Evolutionary conservation across 352 stramenopile genomes (phyloP).

Genomic region (Peronospora belbahrii): DNA sequence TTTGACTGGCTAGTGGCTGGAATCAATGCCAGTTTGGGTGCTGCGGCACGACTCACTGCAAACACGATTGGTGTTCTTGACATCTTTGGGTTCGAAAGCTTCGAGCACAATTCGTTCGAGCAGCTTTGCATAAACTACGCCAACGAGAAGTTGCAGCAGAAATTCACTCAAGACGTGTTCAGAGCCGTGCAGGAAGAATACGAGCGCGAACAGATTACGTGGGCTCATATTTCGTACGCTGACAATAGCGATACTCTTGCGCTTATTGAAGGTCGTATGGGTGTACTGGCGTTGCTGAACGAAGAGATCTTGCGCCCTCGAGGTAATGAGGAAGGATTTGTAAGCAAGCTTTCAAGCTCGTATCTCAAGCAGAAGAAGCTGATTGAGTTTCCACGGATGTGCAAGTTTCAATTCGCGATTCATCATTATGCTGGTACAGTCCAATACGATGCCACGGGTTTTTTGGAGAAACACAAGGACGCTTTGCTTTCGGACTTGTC

Average conservation of each 20-base stretch:
- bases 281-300: conserved; percentile 76
- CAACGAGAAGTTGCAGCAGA: conserved; percentile 90
- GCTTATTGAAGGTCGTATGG: conserved; percentile 70
- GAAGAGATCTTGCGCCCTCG: conserved; percentile 79
- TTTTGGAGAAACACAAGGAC: conserved; percentile 94
- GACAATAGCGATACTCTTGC: conserved; percentile 75
- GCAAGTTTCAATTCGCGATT: conserved; percentile 85
- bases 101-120: conserved; percentile 88
- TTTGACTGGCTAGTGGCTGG: conserved; percentile 93
- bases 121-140: conserved; percentile 95
- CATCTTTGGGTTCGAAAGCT: conserved; percentile 89
- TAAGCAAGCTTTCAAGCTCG: conserved; percentile 45
- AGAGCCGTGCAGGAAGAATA: conserved; percentile 60
- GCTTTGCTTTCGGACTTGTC: conserved; percentile 89
- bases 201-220: conserved; percentile 56
- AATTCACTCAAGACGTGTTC: conserved; percentile 78
- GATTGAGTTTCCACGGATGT: conserved; percentile 63
- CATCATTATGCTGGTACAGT: conserved; percentile 91
- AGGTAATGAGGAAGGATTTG: conserved; percentile 59
- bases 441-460: conserved; percentile 86
- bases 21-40: conserved; percentile 75
- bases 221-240: conserved; percentile 71
- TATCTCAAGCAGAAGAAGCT: conserved; percentile 47
- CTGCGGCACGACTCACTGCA: conserved; percentile 12
- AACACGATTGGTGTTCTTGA: conserved; percentile 81